Evolutionary conservation across 768 basidiomycete species (phyloP).

Genomic region (Lactarius tabidus): DNA sequence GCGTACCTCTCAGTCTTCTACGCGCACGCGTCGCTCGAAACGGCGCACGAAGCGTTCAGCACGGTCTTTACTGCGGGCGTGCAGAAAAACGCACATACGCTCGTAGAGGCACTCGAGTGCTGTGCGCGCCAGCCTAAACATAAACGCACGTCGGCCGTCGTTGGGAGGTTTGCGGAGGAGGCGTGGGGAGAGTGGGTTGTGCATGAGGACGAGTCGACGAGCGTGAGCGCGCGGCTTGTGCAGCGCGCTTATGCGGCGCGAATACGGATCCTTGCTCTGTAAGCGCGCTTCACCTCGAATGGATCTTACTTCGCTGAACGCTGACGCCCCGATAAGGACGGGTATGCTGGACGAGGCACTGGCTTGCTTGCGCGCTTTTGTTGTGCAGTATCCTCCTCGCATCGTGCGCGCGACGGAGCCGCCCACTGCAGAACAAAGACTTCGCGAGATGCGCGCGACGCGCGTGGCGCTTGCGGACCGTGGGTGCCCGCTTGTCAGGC

Average conservation of each 20-base stretch:
- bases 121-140: constrained; percentile 45
- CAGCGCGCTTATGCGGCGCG: constrained; percentile 67
- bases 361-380: constrained; percentile 56
- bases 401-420: constrained; percentile 38
- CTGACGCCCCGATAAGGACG: constrained; percentile 34
- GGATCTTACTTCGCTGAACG: no score
- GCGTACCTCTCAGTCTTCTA: constrained; percentile 80
- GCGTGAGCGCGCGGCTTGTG: constrained; percentile 42
- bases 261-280: constrained; percentile 65
- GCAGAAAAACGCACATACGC: constrained; percentile 49
- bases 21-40: constrained; percentile 48
- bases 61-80: constrained; percentile 43
- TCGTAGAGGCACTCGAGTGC: constrained; percentile 63
- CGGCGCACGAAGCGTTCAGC: constrained; percentile 46
- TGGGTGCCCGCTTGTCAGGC: constrained; percentile 64
- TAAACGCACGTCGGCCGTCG: constrained; percentile 40
- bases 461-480: constrained; percentile 56
- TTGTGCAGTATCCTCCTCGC: constrained; percentile 57
- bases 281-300: no score
- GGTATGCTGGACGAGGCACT: constrained; percentile 52
- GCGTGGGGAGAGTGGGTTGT: constrained; percentile 64
- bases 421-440: no score
- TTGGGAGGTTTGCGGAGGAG: constrained; percentile 54
- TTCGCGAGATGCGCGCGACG: constrained; percentile 35
- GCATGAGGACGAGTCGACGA: constrained; percentile 40